phyloP scores from a whole-genome alignment of 495 filamentous ascomycete genomes.

The Lichenothelia convexa region DNA sequence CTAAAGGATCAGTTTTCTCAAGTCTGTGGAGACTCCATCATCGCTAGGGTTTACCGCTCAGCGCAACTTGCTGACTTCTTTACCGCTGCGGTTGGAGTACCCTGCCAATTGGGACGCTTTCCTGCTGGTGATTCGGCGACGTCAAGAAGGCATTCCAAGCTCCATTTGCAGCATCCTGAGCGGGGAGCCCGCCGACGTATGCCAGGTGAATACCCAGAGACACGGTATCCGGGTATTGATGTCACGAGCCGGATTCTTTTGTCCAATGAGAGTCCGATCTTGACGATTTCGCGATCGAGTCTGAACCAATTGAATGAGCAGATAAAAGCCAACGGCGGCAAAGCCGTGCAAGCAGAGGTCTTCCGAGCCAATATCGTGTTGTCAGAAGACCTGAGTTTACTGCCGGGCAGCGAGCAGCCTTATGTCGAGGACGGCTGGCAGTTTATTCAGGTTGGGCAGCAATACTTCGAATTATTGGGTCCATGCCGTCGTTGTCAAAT shows the following conservation, averaged over 20 bases:
- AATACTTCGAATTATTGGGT: conserved; percentile 52
- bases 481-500: conserved; percentile 83
- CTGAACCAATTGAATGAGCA: conserved; percentile 55
- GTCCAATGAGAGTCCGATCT: conserved; percentile 83
- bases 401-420: conserved; percentile 29
- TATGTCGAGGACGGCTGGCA: conserved; percentile 44
- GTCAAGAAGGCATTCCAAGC: conserved; percentile 44
- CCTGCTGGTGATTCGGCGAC: conserved; percentile 39
- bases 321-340: conserved; percentile 40
- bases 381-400: conserved; percentile 28
- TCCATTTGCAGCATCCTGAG: conserved; percentile 36
- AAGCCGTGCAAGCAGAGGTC: conserved; percentile 43
- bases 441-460: conserved; percentile 28
- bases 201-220: conserved; percentile 37
- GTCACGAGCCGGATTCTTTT: conserved; percentile 45
- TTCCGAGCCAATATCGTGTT: conserved; percentile 78
- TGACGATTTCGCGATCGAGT: conserved; percentile 64
- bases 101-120: conserved; percentile 66
- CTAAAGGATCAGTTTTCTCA: conserved; percentile 18
- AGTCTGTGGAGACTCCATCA: conserved; percentile 65
- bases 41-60: conserved; percentile 47
- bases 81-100: conserved; percentile 48
- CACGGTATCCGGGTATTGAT: conserved; percentile 23
- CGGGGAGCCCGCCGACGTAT: conserved; percentile 15
- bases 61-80: conserved; percentile 52